phyloP scores from a whole-genome alignment of 2,329 filamentous ascomycete genomes.

The Rutstroemia sp. region DNA sequence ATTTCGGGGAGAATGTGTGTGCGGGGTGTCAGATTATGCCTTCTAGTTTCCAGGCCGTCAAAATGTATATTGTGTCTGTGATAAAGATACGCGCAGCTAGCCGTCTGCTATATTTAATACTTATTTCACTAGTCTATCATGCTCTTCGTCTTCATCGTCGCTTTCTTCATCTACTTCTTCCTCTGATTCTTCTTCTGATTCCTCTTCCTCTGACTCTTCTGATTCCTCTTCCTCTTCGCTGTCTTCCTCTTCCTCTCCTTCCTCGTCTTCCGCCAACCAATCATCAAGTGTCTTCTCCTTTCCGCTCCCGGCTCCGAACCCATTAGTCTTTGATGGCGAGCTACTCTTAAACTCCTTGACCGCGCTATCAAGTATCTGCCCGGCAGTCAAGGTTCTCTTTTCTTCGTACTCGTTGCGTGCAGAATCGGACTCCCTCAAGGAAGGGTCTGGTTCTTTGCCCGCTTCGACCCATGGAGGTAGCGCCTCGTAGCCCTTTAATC shows the following conservation, averaged over 20 bases:
- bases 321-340: slow-evolving; percentile 41
- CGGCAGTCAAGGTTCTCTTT: slow-evolving; percentile 45
- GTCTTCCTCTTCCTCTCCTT: slow-evolving; percentile 41
- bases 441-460: slow-evolving; percentile 72
- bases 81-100: slow-evolving; percentile 1
- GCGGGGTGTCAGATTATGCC: slow-evolving; percentile 3
- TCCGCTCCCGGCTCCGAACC: slow-evolving; percentile 24
- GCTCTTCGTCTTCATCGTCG: slow-evolving; percentile 21
- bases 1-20: neutral
- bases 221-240: slow-evolving; percentile 34
- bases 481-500: slow-evolving; percentile 68
- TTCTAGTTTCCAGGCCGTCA: slow-evolving; percentile 12
- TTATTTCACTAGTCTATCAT: slow-evolving; percentile 30
- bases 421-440: slow-evolving; percentile 55
- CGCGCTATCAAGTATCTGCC: slow-evolving; percentile 56
- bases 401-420: slow-evolving; percentile 32
- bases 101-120: neutral
- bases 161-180: slow-evolving; percentile 29
- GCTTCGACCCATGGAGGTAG: slow-evolving; percentile 79
- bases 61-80: neutral
- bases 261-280: slow-evolving; percentile 65
- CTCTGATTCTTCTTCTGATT: neutral
- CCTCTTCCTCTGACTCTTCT: slow-evolving; percentile 3
- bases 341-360: slow-evolving; percentile 31
- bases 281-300: slow-evolving; percentile 78